Base-by-base conservation (phyloP, 1,139 yeast genomes). In the Yamadazyma atmosphaerica region DNA sequence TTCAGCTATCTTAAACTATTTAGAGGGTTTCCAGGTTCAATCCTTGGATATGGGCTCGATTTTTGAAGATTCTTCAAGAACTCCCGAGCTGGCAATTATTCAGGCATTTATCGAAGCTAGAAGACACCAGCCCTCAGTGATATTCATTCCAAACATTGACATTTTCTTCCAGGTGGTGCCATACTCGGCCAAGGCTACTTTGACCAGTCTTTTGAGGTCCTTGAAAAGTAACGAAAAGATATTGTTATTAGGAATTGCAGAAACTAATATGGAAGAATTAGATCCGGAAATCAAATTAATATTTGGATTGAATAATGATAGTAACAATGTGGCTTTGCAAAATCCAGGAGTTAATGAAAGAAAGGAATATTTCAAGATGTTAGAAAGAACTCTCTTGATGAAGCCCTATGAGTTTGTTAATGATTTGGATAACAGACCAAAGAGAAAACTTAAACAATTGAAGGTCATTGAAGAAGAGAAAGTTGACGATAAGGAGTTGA, bases 11-110 rank as follows among this genome's bases (percentile, higher is more conserved):
- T 65, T 92, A 41, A 86, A 89, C 52, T 77, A 81, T 50, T 67
- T 94, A 43, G 98, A 92, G 63, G 96, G 96, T 0, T 89, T 83
- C 52, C 95, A 89, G 55, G 83, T 89, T 8, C 98, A 92, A 55
- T 77, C 86, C 1, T 68, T 94, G 34, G 98, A 92, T 58, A 68
- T 92, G 44, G 88, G 90, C 1, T 74, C 83, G 15, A 60, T 92
- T 42, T 80, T 83, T 50, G 82, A 92, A 11, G 98, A 90, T 53
- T 74, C 95, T 4, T 77, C 94, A 0, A 68, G 89, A 45, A 81
- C 95, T 0, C 83, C 95, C 1, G 98, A 92, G 54, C 86, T 89
- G 56, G 76, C 86, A 1, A 74, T 90, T 29, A 86, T 92, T 19
- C 96, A 89, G 55, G 74, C 87, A 17, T 83, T 94, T 55, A 73